Evolutionary conservation across 2,329 filamentous ascomycete species (phyloP), one percentile per base, ranked within the genome.

Genomic region (Albifimbria verrucaria): DNA sequence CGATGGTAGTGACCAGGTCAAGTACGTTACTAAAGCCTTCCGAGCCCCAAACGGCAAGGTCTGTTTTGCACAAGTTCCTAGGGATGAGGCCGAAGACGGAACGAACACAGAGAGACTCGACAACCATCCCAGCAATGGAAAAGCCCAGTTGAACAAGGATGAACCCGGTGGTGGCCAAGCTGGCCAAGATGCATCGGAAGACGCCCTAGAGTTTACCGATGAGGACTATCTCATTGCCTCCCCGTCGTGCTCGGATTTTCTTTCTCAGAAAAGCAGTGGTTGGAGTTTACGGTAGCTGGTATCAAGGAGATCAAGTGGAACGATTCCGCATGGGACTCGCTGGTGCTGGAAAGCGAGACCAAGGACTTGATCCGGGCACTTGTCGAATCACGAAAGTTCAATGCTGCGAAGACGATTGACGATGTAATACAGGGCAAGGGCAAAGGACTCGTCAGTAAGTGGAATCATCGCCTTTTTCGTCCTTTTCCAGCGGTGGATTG

Each of bases 241-340:
- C 88, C 92, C 0, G 86, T 95, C 1, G 89, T 96, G 0, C 80
- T 95, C 2, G 92, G 92, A 0, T 96, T 96, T 62, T 84, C 90
- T 1, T 95, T 96, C 67, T 85, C 83, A 1, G 90, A 96, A 70
- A 96, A 96, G 72, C 77, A 90, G 10, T 97, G 92, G 92, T 80
- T 96, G 1, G 90, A 96, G 67, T 91, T 96, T 62, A 86, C 85
- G 0, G 86, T 97, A 20, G 89, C 88, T 0, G 86, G 87, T 1
- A 81, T 96, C 56, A 81, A 83, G 44, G 88, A 95, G 4, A 93
- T 96, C 56, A 80, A 85, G 32, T 96, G 89, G 89, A 93, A 96
- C 62, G 83, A 89, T 42, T 80, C 84, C 15, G 92, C 92, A 0
- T 96, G 94, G 70, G 83, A 89, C 48, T 92, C 88, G 0, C 77